Evolutionary conservation across 257 asterid genomes (phyloP).

Genomic region (Voacanga thouarsii): DNA sequence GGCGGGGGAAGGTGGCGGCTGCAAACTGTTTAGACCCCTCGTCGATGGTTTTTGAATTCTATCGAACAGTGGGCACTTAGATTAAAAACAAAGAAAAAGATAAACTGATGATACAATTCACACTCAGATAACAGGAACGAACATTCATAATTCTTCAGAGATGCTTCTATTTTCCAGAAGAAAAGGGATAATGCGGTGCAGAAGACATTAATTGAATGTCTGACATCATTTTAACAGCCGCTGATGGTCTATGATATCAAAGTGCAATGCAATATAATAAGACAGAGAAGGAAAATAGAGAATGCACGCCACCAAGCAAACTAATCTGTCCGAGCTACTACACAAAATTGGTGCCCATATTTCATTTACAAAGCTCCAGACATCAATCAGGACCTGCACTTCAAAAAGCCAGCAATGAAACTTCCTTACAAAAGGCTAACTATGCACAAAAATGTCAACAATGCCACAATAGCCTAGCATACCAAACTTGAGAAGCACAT

Average conservation of each 20-base stretch:
- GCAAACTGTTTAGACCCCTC: no score
- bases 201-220: background rate
- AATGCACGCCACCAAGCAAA: background rate
- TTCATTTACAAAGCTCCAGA: background rate
- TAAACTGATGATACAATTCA: no score
- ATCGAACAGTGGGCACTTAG: no score
- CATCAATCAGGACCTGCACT: background rate
- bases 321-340: slow-evolving; percentile 1
- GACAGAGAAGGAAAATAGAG: background rate
- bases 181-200: background rate
- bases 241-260: background rate
- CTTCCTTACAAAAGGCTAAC: background rate
- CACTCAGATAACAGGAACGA: background rate
- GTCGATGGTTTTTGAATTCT: no score
- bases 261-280: background rate
- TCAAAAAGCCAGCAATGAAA: background rate
- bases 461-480: background rate
- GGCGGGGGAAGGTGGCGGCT: no score
- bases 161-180: background rate
- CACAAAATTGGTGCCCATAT: slow-evolving; percentile 7
- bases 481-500: background rate
- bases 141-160: background rate
- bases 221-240: background rate
- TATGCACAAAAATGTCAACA: background rate
- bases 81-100: no score